Percentiles rank a stretch among this genome's conserved stretches.
These are phyloP conservation scores for Saraca asoca DNA, from an alignment of 331 rosid genomes.

Conservation along the genomic window DNA sequence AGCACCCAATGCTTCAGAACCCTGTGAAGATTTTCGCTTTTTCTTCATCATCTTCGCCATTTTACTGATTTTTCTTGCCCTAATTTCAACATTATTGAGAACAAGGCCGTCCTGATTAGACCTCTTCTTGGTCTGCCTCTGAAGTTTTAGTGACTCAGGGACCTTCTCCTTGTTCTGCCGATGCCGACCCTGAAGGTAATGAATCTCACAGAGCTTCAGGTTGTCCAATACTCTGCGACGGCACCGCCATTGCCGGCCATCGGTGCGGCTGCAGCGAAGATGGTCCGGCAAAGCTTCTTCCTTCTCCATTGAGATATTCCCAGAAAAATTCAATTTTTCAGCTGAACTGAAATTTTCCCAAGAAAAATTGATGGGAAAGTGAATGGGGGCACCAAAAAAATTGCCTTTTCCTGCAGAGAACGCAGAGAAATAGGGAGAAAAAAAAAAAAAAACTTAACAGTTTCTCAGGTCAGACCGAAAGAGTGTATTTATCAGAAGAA, in stretches of 20 bases:
- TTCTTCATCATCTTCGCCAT: conserved; percentile 54
- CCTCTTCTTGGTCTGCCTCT: conserved; percentile 50
- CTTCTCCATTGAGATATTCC: conserved; percentile 40
- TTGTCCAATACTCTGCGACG: conserved; percentile 70
- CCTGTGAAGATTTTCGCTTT: conserved; percentile 43
- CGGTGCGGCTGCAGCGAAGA: conserved; percentile 85
- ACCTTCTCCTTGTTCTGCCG: conserved; percentile 81
- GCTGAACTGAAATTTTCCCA: conserved; percentile 31
- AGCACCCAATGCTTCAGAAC: conserved; percentile 48
- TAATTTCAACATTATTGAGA: conserved; percentile 48
- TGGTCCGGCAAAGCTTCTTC: conserved; percentile 65
- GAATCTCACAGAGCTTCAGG: conserved; percentile 90
- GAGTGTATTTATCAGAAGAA: conserved; percentile 37
- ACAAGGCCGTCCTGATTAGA: conserved; percentile 39
- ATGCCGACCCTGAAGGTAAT: conserved; percentile 80
- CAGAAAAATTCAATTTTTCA: conserved; percentile 8
- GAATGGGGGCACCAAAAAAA: conserved; percentile 5
- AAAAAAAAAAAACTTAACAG: no score
- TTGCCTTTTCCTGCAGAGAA: conserved; percentile 30
- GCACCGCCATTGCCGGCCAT: conserved; percentile 98
- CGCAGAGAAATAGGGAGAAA: conserved; percentile 11
- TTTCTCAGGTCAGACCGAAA: conserved; percentile 34
- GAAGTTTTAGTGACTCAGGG: conserved; percentile 82
- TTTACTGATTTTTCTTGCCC: conserved; percentile 54
- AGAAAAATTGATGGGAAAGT: conserved; percentile 28